Percentiles rank a stretch among this genome's conserved stretches.
phyloP scores from a whole-genome alignment of 805 yeast species.

The Cyberlindnera maclurae region DNA sequence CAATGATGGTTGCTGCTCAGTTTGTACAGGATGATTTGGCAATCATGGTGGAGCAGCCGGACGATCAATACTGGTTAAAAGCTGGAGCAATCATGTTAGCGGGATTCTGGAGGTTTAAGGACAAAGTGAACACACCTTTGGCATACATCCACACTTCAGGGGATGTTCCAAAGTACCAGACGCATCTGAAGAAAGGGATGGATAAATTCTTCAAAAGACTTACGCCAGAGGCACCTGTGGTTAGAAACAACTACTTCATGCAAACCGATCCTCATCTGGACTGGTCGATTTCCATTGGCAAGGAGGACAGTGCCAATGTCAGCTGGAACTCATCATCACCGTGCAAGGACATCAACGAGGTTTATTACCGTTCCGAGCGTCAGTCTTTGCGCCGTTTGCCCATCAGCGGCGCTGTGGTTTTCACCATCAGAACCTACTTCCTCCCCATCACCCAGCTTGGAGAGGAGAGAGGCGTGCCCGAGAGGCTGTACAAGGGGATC shows the following conservation, averaged over 20 bases:
- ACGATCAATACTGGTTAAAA: constrained; percentile 50
- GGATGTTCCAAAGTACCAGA: constrained; percentile 59
- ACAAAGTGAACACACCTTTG: constrained; percentile 50
- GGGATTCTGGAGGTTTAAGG: constrained; percentile 63
- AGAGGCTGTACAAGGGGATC: constrained; percentile 52
- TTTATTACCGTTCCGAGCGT: constrained; percentile 58
- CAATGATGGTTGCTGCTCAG: constrained; percentile 50
- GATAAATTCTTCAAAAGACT: constrained; percentile 54
- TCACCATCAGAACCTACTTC: constrained; percentile 61
- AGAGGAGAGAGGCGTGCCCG: constrained; percentile 55
- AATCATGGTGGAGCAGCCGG: constrained; percentile 51
- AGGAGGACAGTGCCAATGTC: constrained; percentile 41
- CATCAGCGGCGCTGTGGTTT: constrained; percentile 46
- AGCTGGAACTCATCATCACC: constrained; percentile 60
- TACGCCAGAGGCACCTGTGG: constrained; percentile 56
- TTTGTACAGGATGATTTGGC: constrained; percentile 64
- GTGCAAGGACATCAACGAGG: constrained; percentile 38
- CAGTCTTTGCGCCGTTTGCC: constrained; percentile 59
- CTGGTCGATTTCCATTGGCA: constrained; percentile 61
- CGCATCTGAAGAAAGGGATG: constrained; percentile 55
- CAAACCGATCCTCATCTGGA: constrained; percentile 58
- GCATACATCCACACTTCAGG: constrained; percentile 56
- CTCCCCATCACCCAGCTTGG: constrained; percentile 46
- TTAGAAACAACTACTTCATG: constrained; percentile 56
- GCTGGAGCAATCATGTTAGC: constrained; percentile 61